Percentiles rank a stretch among this genome's conserved stretches.
Conservation (phyloP, 2,329 filamentous ascomycete species). For the Fusarium sp. region DNA sequence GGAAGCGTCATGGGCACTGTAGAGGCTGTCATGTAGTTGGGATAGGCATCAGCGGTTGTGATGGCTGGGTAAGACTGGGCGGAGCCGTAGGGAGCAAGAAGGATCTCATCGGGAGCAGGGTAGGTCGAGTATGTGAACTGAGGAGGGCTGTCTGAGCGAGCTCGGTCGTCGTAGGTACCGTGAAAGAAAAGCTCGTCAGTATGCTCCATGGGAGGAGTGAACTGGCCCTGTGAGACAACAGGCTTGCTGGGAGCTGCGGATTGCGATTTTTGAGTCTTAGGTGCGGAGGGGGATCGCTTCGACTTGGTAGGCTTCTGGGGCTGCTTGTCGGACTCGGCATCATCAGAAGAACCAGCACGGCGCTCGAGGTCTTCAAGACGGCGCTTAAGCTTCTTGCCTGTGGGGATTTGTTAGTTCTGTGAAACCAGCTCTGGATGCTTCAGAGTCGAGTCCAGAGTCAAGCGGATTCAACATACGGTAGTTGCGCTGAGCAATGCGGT, state of each 20-base stretch:
- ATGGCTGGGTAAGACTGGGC: conserved; percentile 64
- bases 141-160: conserved; percentile 77
- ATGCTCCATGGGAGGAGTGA: conserved; percentile 69
- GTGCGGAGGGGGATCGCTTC: conserved; percentile 47
- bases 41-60: conserved; percentile 63
- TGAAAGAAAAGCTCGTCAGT: conserved; percentile 76
- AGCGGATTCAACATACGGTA: conserved; percentile 75
- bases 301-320: conserved; percentile 44
- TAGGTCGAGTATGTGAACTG: conserved; percentile 76
- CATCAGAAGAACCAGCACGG: conserved; percentile 69
- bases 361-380: conserved; percentile 87
- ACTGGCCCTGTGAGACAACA: conserved; percentile 62
- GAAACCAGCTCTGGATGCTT: neutral
- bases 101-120: conserved; percentile 72
- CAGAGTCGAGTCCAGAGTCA: conserved; percentile 1
- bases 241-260: conserved; percentile 50
- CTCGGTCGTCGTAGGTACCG: conserved; percentile 69
- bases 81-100: conserved; percentile 69
- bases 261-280: conserved; percentile 47
- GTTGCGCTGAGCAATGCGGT: conserved; percentile 96
- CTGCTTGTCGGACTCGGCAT: conserved; percentile 55
- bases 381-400: conserved; percentile 93
- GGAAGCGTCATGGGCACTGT: conserved; percentile 70
- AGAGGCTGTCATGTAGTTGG: conserved; percentile 65
- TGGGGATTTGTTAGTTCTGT: conserved; percentile 28